phyloP scores from a whole-genome alignment of 176 grass and related monocot genomes.

The Thalia dealbata region DNA sequence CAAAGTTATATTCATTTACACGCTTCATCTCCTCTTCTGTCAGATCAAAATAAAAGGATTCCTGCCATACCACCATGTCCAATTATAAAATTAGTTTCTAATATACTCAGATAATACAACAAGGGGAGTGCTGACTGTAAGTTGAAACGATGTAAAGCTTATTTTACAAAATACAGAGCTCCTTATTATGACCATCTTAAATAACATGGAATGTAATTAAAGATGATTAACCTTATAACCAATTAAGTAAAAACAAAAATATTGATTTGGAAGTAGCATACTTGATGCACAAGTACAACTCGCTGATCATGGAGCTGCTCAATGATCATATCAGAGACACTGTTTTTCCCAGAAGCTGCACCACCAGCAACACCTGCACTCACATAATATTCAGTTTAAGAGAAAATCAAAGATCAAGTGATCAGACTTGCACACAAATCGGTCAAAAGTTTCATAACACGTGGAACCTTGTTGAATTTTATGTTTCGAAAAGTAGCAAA shows the following conservation, averaged over 20 bases:
- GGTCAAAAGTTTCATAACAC: neutral
- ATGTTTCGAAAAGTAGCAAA: neutral
- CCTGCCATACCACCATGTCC: conserved; percentile 38
- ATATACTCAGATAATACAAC: neutral
- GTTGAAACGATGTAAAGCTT: no score
- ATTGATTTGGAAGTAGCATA: neutral
- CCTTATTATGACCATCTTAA: no score
- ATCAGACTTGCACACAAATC: neutral
- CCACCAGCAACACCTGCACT: conserved; percentile 72
- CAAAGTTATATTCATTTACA: conserved; percentile 82
- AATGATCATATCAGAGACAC: conserved; percentile 94
- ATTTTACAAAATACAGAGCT: no score
- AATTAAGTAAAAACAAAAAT: neutral
- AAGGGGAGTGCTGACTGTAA: no score
- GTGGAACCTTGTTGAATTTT: neutral
- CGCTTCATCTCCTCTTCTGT: conserved; percentile 52
- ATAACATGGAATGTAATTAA: no score
- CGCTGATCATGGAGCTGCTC: conserved; percentile 80
- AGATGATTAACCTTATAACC: no score
- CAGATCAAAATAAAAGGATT: conserved; percentile 79
- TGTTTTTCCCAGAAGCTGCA: conserved; percentile 71
- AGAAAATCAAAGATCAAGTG: neutral
- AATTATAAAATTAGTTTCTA: conserved; percentile 15
- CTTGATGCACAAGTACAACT: conserved; percentile 82
- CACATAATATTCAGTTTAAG: neutral